phyloP scores from a whole-genome alignment of 2,329 filamentous ascomycete species.

The Fusarium sp. region DNA sequence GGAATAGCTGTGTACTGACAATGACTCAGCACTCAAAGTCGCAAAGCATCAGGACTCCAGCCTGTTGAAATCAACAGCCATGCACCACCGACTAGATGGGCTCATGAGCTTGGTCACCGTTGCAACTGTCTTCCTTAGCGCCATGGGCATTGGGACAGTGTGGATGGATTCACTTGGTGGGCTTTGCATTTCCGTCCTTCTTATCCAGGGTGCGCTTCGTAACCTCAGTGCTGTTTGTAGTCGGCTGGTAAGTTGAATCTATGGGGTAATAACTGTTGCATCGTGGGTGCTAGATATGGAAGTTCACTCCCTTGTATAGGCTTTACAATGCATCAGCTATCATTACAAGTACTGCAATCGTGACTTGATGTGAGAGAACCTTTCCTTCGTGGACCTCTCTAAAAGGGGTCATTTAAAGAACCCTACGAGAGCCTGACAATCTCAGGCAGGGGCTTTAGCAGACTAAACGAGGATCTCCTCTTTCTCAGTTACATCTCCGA shows the following conservation, averaged over 20 bases:
- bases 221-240: background rate
- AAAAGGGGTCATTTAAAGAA: background rate
- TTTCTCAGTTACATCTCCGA: too few relatives aligned
- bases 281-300: background rate
- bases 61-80: background rate
- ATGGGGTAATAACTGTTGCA: too few relatives aligned
- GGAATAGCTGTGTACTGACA: background rate
- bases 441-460: background rate
- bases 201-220: background rate
- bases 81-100: background rate
- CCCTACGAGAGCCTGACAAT: background rate
- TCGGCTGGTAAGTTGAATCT: background rate
- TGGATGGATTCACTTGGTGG: background rate
- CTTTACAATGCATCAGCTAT: background rate
- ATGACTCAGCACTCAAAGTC: background rate
- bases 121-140: background rate
- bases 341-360: background rate
- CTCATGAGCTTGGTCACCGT: background rate
- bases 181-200: background rate
- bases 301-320: background rate
- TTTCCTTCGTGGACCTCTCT: background rate
- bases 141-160: background rate
- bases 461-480: too few relatives aligned
- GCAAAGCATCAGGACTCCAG: background rate
- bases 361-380: background rate